These are phyloP conservation scores for Fonsecaea multimorphosa DNA, from an alignment of 2,329 filamentous ascomycete species.

Conservation along the genomic window DNA sequence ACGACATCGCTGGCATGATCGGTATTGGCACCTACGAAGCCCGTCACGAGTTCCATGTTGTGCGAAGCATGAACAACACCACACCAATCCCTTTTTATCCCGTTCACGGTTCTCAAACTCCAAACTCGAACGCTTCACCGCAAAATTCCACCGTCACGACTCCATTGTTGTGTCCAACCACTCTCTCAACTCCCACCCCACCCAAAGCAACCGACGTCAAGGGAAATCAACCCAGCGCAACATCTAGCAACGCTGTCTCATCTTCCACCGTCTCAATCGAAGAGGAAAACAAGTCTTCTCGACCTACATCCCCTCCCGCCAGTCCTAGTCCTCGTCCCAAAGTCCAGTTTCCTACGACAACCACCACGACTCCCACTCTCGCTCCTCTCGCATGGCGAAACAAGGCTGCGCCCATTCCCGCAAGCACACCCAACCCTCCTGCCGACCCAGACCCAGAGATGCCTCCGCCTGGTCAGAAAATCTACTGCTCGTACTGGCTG, in stretches of 20 bases:
- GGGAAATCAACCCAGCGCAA: background rate
- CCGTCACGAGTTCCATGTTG: conserved; percentile 45
- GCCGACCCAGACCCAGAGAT: conserved; percentile 8
- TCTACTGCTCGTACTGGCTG: conserved; percentile 90
- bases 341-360: background rate
- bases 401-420: background rate
- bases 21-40: conserved; percentile 47
- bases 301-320: background rate
- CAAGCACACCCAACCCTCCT: background rate
- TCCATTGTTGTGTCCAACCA: background rate
- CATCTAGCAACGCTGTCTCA: background rate
- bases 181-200: background rate
- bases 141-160: background rate
- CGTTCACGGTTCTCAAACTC: background rate
- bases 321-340: background rate
- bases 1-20: conserved; percentile 52
- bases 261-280: conserved; percentile 4
- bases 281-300: conserved; percentile 10
- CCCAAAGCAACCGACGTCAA: background rate
- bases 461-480: conserved; percentile 61
- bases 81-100: conserved; percentile 38
- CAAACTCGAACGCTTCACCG: background rate
- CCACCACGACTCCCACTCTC: background rate
- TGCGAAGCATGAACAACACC: conserved; percentile 45
- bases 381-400: conserved; percentile 7